These are phyloP conservation scores for Pleurotus giganteus DNA, from an alignment of 768 basidiomycete species.

Conservation along the genomic window DNA sequence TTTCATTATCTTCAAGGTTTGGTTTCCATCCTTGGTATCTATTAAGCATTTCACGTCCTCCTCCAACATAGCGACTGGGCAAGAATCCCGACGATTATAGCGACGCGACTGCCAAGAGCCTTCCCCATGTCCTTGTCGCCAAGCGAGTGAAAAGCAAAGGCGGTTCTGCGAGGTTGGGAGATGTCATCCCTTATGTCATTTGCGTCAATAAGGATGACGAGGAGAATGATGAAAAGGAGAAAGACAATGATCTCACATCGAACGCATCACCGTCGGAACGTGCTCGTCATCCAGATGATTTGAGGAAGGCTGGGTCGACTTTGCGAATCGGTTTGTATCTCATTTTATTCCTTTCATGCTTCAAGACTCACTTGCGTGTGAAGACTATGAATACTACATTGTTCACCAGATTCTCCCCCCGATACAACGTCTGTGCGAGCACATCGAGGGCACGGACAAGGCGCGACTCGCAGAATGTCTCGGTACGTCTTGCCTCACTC, in stretches of 20 bases:
- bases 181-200: constrained; percentile 96
- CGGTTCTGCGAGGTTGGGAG: constrained; percentile 76
- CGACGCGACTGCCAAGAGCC: constrained; percentile 72
- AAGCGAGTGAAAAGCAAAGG: constrained; percentile 85
- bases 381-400: constrained; percentile 92
- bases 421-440: constrained; percentile 91
- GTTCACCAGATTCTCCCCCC: constrained; percentile 92
- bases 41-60: too few relatives aligned
- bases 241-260: constrained; percentile 63
- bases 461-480: constrained; percentile 92
- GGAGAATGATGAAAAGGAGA: constrained; percentile 56
- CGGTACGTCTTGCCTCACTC: constrained; percentile 42
- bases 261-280: constrained; percentile 84
- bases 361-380: constrained; percentile 8
- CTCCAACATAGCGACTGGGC: constrained; percentile 92
- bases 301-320: constrained; percentile 63
- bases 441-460: constrained; percentile 94
- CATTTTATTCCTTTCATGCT: neutral
- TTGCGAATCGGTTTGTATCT: constrained; percentile 66
- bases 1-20: constrained; percentile 91
- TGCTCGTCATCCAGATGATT: constrained; percentile 92
- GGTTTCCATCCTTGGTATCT: too few relatives aligned
- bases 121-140: constrained; percentile 97
- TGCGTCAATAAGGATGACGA: constrained; percentile 47
- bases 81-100: constrained; percentile 98